phyloP scores from a whole-genome alignment of 1,139 yeast species.

The Hyphopichia buzzinii region DNA sequence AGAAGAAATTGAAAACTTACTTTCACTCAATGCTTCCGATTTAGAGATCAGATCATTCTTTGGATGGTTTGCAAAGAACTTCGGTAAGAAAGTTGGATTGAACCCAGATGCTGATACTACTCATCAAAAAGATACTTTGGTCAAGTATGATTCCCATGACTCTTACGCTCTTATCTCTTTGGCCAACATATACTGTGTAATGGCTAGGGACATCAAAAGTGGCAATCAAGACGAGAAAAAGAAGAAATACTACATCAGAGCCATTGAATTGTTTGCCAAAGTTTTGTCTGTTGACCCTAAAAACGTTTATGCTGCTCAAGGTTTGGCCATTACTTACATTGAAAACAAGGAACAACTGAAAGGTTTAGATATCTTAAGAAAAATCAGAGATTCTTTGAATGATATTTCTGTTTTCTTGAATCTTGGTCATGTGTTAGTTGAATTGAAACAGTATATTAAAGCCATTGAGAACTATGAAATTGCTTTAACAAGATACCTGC shows the following conservation, averaged over 20 bases:
- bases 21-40: conserved; percentile 56
- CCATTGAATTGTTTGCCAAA: conserved; percentile 86
- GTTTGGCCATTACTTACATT: conserved; percentile 89
- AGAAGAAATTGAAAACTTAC: conserved; percentile 51
- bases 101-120: conserved; percentile 65
- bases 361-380: conserved; percentile 84
- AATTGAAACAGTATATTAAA: conserved; percentile 75
- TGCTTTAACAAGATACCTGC: conserved; percentile 66
- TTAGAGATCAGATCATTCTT: conserved; percentile 86
- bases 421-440: conserved; percentile 84
- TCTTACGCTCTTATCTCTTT: conserved; percentile 84
- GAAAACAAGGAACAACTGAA: conserved; percentile 75
- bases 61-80: conserved; percentile 80
- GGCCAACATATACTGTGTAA: conserved; percentile 80
- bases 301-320: conserved; percentile 97
- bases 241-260: conserved; percentile 78
- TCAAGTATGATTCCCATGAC: conserved; percentile 82
- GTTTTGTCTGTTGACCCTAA: conserved; percentile 80
- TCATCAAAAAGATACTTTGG: conserved; percentile 83
- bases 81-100: conserved; percentile 54
- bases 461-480: conserved; percentile 88
- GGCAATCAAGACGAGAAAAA: conserved; percentile 60
- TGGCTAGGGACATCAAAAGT: conserved; percentile 74
- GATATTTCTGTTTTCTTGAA: conserved; percentile 83
- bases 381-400: conserved; percentile 84